These are phyloP conservation scores for Hydrangea macrophylla DNA, from an alignment of 148 eudicot genomes.

Conservation along the genomic window DNA sequence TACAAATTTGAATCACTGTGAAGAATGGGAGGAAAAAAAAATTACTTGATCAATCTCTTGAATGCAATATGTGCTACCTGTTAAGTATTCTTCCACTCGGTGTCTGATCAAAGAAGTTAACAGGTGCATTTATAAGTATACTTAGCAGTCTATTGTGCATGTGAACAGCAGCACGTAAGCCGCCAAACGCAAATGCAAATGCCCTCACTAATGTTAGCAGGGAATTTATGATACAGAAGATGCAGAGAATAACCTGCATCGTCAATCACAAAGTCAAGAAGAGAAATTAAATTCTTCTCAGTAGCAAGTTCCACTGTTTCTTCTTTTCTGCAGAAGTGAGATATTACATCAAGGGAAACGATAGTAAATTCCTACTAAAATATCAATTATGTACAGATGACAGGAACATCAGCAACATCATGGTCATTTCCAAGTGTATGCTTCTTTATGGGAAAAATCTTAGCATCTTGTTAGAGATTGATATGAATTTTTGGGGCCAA, in stretches of 20 bases:
- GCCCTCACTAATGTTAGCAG: slow-evolving; percentile 75
- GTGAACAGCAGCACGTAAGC: slow-evolving; percentile 73
- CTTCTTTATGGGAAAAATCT: too few relatives aligned
- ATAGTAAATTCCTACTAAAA: too few relatives aligned
- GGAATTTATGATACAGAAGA: slow-evolving; percentile 77
- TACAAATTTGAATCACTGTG: slow-evolving; percentile 31
- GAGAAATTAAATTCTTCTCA: background rate
- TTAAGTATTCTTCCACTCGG: slow-evolving; percentile 93
- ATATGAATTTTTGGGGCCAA: too few relatives aligned
- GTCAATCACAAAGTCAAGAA: slow-evolving; percentile 8
- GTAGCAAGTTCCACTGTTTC: background rate
- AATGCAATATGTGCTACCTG: slow-evolving; percentile 42
- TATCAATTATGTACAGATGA: background rate
- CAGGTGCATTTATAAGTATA: slow-evolving; percentile 72
- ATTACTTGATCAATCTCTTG: background rate
- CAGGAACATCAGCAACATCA: background rate
- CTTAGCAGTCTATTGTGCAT: slow-evolving; percentile 68
- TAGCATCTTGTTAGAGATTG: too few relatives aligned
- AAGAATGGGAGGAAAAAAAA: background rate
- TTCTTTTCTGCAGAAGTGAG: background rate
- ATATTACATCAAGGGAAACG: background rate
- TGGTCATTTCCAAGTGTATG: slow-evolving; percentile 4
- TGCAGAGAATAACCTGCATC: slow-evolving; percentile 60
- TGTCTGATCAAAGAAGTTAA: slow-evolving; percentile 81
- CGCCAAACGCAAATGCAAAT: slow-evolving; percentile 97